Conservation (phyloP, 345 rosid genomes). For the Pistacia atlantica region DNA sequence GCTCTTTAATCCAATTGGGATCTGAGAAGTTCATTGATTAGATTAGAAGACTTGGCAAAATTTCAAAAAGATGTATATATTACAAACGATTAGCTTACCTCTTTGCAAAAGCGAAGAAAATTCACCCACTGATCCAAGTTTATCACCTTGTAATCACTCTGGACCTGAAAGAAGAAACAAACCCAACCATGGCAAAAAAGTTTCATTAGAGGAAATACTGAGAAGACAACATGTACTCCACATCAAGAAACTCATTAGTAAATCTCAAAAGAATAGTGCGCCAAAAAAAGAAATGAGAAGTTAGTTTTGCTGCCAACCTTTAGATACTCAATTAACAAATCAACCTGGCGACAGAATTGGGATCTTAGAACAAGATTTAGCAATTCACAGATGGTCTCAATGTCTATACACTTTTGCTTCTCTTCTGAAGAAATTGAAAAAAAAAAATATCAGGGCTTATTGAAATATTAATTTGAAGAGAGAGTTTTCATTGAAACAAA, state of each 20-base stretch:
- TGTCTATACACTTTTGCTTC: slow-evolving; percentile 52
- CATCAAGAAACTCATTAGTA: neutral
- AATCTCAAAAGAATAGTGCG: neutral
- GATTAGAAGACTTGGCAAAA: too few relatives aligned
- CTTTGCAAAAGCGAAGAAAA: slow-evolving; percentile 55
- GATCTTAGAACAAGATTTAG: slow-evolving; percentile 47
- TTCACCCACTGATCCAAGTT: slow-evolving; percentile 57
- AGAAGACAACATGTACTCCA: neutral
- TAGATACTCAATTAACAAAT: slow-evolving; percentile 44
- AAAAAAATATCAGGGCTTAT: slow-evolving; percentile 6
- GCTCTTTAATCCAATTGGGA: too few relatives aligned
- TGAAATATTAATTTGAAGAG: neutral
- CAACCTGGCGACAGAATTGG: slow-evolving; percentile 37
- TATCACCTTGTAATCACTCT: slow-evolving; percentile 55
- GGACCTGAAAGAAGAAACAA: slow-evolving; percentile 40
- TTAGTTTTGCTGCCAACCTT: slow-evolving; percentile 31
- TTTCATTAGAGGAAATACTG: neutral
- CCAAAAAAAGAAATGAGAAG: neutral
- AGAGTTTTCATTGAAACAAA: neutral
- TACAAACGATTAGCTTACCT: slow-evolving; percentile 34
- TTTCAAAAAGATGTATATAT: too few relatives aligned
- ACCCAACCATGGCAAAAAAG: neutral
- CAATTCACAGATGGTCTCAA: slow-evolving; percentile 54
- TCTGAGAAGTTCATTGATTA: too few relatives aligned
- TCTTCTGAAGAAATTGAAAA: slow-evolving; percentile 44